Evolutionary conservation across 176 grass and related monocot species (phyloP), one percentile per base, ranked within the genome.

Genomic region (Rhipidocladum racemiflorum): DNA sequence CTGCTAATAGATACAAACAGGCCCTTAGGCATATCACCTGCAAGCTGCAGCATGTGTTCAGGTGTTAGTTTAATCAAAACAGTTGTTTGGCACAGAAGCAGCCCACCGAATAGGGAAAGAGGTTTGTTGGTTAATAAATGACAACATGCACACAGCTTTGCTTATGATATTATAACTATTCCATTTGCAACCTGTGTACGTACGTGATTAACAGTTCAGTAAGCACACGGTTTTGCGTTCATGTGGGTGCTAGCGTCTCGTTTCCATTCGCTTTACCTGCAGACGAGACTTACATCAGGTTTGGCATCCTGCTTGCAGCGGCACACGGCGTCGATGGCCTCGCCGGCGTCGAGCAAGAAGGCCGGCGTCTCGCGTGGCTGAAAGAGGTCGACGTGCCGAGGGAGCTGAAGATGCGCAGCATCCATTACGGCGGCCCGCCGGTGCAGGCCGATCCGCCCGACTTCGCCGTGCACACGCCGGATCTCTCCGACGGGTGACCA

Each of bases 351-450:
- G 70, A 45, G n/a, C 27, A 76, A 43, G 45, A 70, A 74, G 79
- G 75, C 16, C 36, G 50, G 21, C 29, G 68, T n/a, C 66, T 95
- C 2, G 75, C 92, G n/a, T 98, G 95, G 95, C 72, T 98, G 29
- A 76, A 88, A 70, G 90, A 93, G 89, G 80, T 89, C 7, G 83
- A 90, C 30, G 65, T 91, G 65, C 90, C 92, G 0, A 39, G 55
- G 24, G 75, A 91, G 51, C 61, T 93, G 75, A 93, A 89, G 87
- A 98, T 98, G 84, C 42, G 83, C 60, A 42, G 42, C 14, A 81
- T 83, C 32, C 88, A 55, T 10, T 98, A 98, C 4, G 75, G 91
- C 0, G 95, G 88, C 49, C 92, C 95, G 6, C 90, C 75, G 30
- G 21, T 29, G 43, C 2, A 45, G 43, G 2, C 35, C 16, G 13